phyloP scores from a whole-genome alignment of 441 rosid species.

The Pelargonium cotyledonis region DNA sequence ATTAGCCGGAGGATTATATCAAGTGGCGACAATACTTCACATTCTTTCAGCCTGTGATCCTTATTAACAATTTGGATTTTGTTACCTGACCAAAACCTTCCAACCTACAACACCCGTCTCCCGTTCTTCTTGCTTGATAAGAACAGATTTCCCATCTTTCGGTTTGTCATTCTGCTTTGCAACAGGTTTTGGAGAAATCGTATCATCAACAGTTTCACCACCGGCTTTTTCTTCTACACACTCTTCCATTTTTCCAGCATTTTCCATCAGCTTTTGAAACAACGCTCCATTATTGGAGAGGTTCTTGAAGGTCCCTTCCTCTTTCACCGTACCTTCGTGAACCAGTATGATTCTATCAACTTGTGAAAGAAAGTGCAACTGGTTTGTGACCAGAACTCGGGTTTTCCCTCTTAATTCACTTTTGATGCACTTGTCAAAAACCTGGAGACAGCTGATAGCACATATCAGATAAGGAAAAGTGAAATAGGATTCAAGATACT shows the following conservation, averaged over 20 bases:
- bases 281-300: conserved; percentile 57
- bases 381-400: conserved; percentile 95
- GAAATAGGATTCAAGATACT: too few relatives aligned
- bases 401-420: conserved; percentile 73
- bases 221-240: conserved; percentile 55
- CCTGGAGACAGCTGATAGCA: conserved; percentile 38
- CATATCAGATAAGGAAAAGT: conserved; percentile 19
- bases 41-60: too few relatives aligned
- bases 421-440: conserved; percentile 81
- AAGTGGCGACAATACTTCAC: conserved; percentile 18
- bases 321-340: conserved; percentile 78
- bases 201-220: conserved; percentile 32
- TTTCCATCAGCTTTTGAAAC: conserved; percentile 91
- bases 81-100: conserved; percentile 70
- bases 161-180: conserved; percentile 35
- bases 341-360: conserved; percentile 81
- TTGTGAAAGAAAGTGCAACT: conserved; percentile 87
- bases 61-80: too few relatives aligned
- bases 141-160: conserved; percentile 78
- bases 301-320: conserved; percentile 89
- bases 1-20: conserved; percentile 14
- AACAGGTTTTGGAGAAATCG: conserved; percentile 39
- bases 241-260: conserved; percentile 97
- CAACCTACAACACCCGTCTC: conserved; percentile 92
- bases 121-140: conserved; percentile 92